Evolutionary conservation across 176 grass and related monocot genomes (phyloP).

Genomic region (Triticum turgidum): DNA sequence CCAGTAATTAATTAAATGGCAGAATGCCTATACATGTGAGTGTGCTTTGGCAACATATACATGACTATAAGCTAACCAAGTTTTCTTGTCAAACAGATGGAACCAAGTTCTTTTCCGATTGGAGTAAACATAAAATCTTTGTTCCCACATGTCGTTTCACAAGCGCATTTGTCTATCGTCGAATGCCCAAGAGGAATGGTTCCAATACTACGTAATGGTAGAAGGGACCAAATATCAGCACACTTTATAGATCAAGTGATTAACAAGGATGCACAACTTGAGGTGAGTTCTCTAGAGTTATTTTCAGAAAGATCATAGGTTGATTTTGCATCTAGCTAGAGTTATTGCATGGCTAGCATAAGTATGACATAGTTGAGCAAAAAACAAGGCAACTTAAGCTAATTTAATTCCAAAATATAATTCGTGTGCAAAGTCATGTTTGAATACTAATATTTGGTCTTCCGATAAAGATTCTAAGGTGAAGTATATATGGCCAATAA

Average conservation of each 20-base stretch:
- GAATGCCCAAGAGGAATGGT: constrained; percentile 8
- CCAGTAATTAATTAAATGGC: neutral
- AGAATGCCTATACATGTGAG: neutral
- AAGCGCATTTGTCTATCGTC: neutral
- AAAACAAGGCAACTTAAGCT: neutral
- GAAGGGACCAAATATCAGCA: neutral
- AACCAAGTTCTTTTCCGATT: neutral
- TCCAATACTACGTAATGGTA: neutral
- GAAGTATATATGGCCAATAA: neutral
- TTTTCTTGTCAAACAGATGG: neutral
- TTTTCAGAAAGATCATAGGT: neutral
- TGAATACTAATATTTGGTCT: neutral
- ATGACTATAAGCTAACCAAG: neutral
- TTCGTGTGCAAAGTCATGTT: neutral
- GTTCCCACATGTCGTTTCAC: neutral
- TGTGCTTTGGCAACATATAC: neutral
- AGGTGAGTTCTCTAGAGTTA: neutral
- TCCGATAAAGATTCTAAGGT: neutral
- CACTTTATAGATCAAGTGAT: neutral
- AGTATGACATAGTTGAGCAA: neutral
- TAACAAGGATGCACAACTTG: neutral
- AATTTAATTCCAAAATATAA: neutral
- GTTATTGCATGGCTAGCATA: neutral
- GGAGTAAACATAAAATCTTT: neutral
- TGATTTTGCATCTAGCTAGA: neutral